phyloP scores from a whole-genome alignment of 805 yeast genomes.

The Sugiyamaella mastotermitis region DNA sequence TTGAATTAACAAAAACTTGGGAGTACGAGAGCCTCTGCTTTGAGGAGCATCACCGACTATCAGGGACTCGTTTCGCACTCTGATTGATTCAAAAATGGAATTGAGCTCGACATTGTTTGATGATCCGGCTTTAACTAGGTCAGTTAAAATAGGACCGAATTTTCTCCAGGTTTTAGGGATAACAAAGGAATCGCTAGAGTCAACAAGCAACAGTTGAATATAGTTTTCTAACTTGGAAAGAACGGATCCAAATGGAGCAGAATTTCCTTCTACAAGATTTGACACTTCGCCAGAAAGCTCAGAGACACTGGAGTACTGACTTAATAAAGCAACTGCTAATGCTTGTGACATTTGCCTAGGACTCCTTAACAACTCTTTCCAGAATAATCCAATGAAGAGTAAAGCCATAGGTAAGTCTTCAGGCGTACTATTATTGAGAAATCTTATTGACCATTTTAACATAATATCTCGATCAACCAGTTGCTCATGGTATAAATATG shows the following conservation, averaged over 20 bases:
- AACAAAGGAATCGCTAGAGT: constrained; percentile 27
- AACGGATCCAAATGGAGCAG: constrained; percentile 22
- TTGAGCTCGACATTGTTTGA: neutral
- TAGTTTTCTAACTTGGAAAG: constrained; percentile 17
- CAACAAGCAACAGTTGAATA: constrained; percentile 19
- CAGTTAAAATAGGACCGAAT: constrained; percentile 23
- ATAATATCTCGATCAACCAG: constrained; percentile 59
- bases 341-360: constrained; percentile 57
- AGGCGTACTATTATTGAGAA: constrained; percentile 36
- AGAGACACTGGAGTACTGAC: constrained; percentile 28
- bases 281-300: constrained; percentile 20
- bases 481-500: constrained; percentile 62
- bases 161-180: constrained; percentile 29
- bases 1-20: constrained; percentile 17
- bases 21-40: constrained; percentile 17
- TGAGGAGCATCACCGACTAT: constrained; percentile 19
- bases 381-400: constrained; percentile 57
- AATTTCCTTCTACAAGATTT: neutral
- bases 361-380: constrained; percentile 60
- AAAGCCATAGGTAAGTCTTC: constrained; percentile 43
- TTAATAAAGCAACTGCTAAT: constrained; percentile 53
- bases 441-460: constrained; percentile 56
- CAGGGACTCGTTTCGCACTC: constrained; percentile 22
- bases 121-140: constrained; percentile 16
- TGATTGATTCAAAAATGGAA: constrained; percentile 12